Percentiles rank a stretch among this genome's conserved stretches.
phyloP scores from a whole-genome alignment of 257 asterid genomes.

The Lycium ferocissimum region DNA sequence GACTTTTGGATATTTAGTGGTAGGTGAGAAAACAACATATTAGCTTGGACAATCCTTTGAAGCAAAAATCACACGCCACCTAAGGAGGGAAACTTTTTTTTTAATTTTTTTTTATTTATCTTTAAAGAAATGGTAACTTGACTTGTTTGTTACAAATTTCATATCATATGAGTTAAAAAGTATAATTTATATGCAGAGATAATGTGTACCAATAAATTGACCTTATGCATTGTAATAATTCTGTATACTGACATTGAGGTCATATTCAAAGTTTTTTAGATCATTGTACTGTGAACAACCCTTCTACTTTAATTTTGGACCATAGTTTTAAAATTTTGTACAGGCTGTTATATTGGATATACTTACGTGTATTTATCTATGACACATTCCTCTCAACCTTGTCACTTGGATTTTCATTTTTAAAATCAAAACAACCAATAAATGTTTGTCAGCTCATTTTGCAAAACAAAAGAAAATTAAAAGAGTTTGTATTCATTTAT shows the following conservation, averaged over 20 bases:
- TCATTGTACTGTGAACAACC: background rate
- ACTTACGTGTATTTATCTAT: background rate
- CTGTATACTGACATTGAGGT: background rate
- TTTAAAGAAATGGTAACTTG: constrained; percentile 16
- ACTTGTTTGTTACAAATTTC: constrained; percentile 14
- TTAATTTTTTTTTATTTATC: background rate
- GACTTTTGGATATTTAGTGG: constrained; percentile 27
- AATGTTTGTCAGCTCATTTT: background rate
- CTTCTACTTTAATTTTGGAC: background rate
- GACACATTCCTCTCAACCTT: background rate
- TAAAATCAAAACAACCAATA: background rate
- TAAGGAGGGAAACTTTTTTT: background rate
- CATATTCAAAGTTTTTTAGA: constrained; percentile 23
- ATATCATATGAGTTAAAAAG: background rate
- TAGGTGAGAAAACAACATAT: constrained; percentile 54
- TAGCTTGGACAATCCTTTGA: constrained; percentile 36
- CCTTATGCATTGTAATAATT: background rate
- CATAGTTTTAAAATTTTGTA: background rate
- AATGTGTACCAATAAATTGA: background rate
- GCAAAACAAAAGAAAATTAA: background rate
- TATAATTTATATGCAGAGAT: background rate
- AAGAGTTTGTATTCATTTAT: too few species aligned
- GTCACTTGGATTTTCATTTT: background rate
- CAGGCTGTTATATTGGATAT: background rate
- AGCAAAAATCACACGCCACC: constrained; percentile 34